Percentiles rank a stretch among this genome's conserved stretches.
Conservation (phyloP, 352 stramenopile genomes). For the Pythium rishiriense region DNA sequence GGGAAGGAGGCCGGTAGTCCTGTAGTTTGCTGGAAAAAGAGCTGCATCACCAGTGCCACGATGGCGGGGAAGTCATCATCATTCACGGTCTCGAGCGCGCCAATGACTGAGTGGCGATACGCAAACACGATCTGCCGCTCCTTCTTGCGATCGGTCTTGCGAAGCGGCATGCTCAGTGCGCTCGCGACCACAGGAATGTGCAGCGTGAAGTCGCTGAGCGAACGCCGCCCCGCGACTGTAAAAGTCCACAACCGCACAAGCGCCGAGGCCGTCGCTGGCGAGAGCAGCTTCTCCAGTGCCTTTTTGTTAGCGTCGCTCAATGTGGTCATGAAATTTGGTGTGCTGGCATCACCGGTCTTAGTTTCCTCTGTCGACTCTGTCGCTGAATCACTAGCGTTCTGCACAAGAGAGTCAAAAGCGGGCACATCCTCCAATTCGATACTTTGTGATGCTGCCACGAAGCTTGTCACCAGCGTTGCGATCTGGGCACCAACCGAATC, state of each 20-base stretch:
- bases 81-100: constrained; percentile 36
- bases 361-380: background rate
- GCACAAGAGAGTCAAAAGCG: constrained; percentile 25
- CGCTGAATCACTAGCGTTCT: background rate
- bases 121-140: constrained; percentile 71
- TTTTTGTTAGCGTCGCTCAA: constrained; percentile 72
- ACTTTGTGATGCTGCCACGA: constrained; percentile 60
- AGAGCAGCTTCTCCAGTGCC: constrained; percentile 56
- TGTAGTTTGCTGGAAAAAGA: constrained; percentile 75
- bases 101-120: constrained; percentile 53
- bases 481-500: constrained; percentile 53
- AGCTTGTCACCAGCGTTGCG: constrained; percentile 58
- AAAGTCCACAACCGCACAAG: constrained; percentile 74
- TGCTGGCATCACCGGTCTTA: background rate
- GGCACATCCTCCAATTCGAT: constrained; percentile 59
- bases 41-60: constrained; percentile 39
- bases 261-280: constrained; percentile 44
- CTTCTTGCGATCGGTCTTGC: constrained; percentile 83
- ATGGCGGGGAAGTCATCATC: constrained; percentile 33
- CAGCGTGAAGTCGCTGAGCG: constrained; percentile 58
- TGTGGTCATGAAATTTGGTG: constrained; percentile 18
- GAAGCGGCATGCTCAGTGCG: constrained; percentile 71
- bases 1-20: constrained; percentile 53
- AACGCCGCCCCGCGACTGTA: constrained; percentile 52
- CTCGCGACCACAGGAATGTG: constrained; percentile 60